Conservation (phyloP, 1,139 yeast species). For the Taiozyma onychis region DNA sequence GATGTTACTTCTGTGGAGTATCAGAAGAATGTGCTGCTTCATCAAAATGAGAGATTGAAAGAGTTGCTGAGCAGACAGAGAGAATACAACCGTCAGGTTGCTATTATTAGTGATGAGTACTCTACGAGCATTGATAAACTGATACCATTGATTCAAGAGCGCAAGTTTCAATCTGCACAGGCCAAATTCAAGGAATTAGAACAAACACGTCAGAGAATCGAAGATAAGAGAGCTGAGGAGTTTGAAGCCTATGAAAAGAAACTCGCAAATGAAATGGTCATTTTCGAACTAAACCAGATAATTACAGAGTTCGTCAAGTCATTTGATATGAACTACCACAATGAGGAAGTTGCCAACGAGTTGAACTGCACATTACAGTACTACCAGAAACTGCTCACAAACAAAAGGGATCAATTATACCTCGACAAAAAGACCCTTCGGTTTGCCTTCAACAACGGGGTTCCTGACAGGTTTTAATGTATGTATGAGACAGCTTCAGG, state of each 20-base stretch:
- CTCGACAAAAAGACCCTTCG: background rate
- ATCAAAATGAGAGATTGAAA: conserved; percentile 16
- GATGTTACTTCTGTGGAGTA: background rate
- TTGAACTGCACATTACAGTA: background rate
- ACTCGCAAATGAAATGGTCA: conserved; percentile 8
- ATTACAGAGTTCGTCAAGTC: conserved; percentile 9
- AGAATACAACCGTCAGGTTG: conserved; percentile 7
- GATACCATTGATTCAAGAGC: conserved; percentile 6
- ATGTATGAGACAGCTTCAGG: background rate
- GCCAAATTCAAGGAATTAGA: conserved; percentile 2
- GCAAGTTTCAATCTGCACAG: conserved; percentile 5
- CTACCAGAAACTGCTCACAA: background rate
- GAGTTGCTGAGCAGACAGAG: conserved; percentile 7
- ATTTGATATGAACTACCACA: conserved; percentile 6
- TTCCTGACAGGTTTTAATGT: background rate
- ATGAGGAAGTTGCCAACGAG: conserved; percentile 2
- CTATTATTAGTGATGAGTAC: conserved; percentile 11
- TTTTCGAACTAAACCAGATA: conserved; percentile 6
- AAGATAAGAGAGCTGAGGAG: conserved; percentile 9
- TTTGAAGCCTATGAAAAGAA: conserved; percentile 7
- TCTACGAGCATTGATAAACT: conserved; percentile 10
- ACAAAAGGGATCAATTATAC: background rate
- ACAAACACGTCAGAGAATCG: conserved; percentile 3
- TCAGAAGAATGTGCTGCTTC: conserved; percentile 6
- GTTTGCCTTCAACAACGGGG: background rate